phyloP scores from a whole-genome alignment of 2,329 filamentous ascomycete species.

The Penicillium nordicum region DNA sequence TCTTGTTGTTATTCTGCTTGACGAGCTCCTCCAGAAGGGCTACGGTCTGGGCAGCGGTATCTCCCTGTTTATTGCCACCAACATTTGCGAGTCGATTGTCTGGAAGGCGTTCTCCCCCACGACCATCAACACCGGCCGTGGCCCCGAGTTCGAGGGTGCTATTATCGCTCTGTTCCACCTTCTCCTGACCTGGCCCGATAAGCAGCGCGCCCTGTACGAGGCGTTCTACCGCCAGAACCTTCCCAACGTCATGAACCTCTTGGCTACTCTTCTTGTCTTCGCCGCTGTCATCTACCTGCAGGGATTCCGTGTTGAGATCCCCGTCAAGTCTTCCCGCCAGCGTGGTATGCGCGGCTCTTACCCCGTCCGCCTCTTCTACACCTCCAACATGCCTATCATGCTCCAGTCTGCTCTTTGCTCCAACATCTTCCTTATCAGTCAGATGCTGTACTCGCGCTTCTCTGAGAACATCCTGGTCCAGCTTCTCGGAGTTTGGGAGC shows the following conservation, averaged over 20 bases:
- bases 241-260: slow-evolving; percentile 98
- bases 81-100: slow-evolving; percentile 99
- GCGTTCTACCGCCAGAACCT: slow-evolving; percentile 99
- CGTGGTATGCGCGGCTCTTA: slow-evolving; percentile 97
- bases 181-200: slow-evolving; percentile 97
- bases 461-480: slow-evolving; percentile 97
- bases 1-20: slow-evolving; percentile 97
- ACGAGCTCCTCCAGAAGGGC: slow-evolving; percentile 98
- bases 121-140: slow-evolving; percentile 98
- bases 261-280: slow-evolving; percentile 90
- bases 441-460: slow-evolving; percentile 99
- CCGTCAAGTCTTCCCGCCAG: slow-evolving; percentile 98
- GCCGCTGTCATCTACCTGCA: slow-evolving; percentile 98
- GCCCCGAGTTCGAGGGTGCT: slow-evolving; percentile 97
- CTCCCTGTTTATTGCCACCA: slow-evolving; percentile 98
- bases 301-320: slow-evolving; percentile 99
- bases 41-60: slow-evolving; percentile 98
- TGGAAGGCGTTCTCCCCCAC: slow-evolving; percentile 99
- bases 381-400: slow-evolving; percentile 99
- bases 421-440: slow-evolving; percentile 98
- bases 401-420: slow-evolving; percentile 96
- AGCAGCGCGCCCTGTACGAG: slow-evolving; percentile 96
- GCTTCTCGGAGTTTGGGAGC: slow-evolving; percentile 97
- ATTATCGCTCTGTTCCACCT: slow-evolving; percentile 98
- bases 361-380: slow-evolving; percentile 98